A percentile compares a stretch with the other conserved stretches of the same genome.
These are phyloP conservation scores for Plasmodium yoelii DNA, from an alignment of 169 alveolate species.

Conservation along the genomic window DNA sequence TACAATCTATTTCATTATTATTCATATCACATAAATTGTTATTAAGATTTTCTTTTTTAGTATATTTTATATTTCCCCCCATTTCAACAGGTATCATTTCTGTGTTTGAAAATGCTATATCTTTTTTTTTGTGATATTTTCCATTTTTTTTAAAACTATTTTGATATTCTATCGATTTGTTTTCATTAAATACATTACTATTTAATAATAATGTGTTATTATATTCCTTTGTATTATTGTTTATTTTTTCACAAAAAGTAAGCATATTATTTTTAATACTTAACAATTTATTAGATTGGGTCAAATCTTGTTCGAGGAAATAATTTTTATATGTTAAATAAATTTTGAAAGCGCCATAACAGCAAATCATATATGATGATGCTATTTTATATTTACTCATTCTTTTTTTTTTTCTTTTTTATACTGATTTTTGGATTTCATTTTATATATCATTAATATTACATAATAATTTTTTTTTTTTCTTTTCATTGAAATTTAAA, in stretches of 20 bases:
- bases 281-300: background rate
- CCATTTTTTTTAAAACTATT: background rate
- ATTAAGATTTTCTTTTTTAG: background rate
- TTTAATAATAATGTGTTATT: background rate
- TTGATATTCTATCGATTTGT: background rate
- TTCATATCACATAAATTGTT: slow-evolving; percentile 5
- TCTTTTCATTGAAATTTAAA: background rate
- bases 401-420: background rate
- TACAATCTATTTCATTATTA: slow-evolving; percentile 1
- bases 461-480: slow-evolving; percentile 4
- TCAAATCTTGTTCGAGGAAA: background rate
- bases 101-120: background rate
- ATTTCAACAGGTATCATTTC: background rate
- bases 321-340: slow-evolving; percentile 1
- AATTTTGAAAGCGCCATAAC: slow-evolving; percentile 4
- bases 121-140: background rate
- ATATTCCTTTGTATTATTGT: background rate
- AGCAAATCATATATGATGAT: slow-evolving; percentile 11
- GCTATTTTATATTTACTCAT: slow-evolving; percentile 26
- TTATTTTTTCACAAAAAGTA: slow-evolving; percentile 28
- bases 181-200: too few relatives aligned
- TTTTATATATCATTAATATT: background rate
- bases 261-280: slow-evolving; percentile 20
- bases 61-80: background rate
- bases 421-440: background rate